Evolutionary conservation across 768 basidiomycete genomes (phyloP).

Genomic region (Zangia roseola): DNA sequence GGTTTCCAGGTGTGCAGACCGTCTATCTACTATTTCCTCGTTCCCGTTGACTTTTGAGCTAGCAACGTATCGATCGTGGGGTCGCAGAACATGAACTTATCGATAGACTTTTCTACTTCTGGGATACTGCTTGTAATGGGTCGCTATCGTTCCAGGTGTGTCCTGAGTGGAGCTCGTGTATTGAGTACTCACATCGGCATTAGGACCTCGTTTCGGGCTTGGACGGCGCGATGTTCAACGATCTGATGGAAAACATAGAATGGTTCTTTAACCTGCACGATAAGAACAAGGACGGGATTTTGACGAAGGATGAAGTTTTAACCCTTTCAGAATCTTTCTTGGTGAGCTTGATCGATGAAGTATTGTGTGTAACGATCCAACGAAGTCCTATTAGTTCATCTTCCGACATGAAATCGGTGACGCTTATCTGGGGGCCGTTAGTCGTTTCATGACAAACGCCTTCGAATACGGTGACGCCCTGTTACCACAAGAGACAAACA

Average conservation of each 20-base stretch:
- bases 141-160: slow-evolving; percentile 86
- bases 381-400: slow-evolving; percentile 69
- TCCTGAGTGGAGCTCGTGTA: background rate
- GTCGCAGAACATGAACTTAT: slow-evolving; percentile 97
- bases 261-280: slow-evolving; percentile 98
- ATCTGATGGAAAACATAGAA: slow-evolving; percentile 97
- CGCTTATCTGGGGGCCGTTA: slow-evolving; percentile 93
- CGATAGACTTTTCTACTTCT: slow-evolving; percentile 90
- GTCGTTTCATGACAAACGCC: slow-evolving; percentile 96
- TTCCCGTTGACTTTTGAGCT: slow-evolving; percentile 8
- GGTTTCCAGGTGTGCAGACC: slow-evolving; percentile 70
- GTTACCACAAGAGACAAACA: slow-evolving; percentile 45
- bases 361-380: background rate
- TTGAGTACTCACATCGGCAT: slow-evolving; percentile 6
- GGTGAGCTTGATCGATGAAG: slow-evolving; percentile 39
- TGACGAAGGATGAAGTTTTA: slow-evolving; percentile 96
- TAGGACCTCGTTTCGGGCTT: slow-evolving; percentile 89
- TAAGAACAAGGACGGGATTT: slow-evolving; percentile 92
- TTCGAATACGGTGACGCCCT: slow-evolving; percentile 98
- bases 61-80: slow-evolving; percentile 86
- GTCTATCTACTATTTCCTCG: background rate
- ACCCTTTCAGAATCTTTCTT: slow-evolving; percentile 93
- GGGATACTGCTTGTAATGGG: slow-evolving; percentile 82
- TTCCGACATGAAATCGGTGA: slow-evolving; percentile 97
- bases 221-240: slow-evolving; percentile 91